Conservation (phyloP, 176 grass and related monocot genomes). For the Dendrocalamus sinicus region DNA sequence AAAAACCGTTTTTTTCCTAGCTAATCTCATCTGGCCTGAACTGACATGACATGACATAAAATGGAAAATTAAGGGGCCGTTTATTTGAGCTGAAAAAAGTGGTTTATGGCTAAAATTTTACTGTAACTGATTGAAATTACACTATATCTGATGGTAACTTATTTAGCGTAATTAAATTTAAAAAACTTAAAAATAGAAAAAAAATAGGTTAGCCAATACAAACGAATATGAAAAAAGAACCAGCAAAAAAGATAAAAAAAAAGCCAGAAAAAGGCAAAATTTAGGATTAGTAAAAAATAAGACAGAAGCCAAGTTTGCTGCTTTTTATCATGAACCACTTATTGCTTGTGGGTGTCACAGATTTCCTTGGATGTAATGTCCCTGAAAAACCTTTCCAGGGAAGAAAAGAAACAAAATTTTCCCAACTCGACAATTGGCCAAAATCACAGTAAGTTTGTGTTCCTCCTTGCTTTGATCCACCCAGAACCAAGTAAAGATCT, state of each 20-base stretch:
- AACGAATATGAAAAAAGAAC: too few species aligned
- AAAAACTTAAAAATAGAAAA: too few species aligned
- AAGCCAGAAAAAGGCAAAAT: too few species aligned
- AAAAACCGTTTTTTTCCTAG: slow-evolving; percentile 5
- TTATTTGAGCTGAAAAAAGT: too few species aligned
- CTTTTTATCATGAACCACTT: slow-evolving; percentile 46
- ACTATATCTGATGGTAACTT: too few species aligned
- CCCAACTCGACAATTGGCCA: neutral
- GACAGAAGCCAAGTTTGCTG: neutral
- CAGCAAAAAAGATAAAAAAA: too few species aligned
- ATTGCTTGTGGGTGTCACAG: slow-evolving; percentile 36
- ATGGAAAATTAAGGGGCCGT: neutral
- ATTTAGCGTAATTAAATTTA: too few species aligned
- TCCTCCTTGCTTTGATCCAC: neutral
- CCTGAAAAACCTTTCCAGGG: neutral
- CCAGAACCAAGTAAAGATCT: neutral
- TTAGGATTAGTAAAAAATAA: too few species aligned
- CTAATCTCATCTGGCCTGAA: slow-evolving; percentile 30
- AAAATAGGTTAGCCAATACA: too few species aligned
- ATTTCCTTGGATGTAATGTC: slow-evolving; percentile 26
- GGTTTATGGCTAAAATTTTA: too few species aligned
- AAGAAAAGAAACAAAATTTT: slow-evolving; percentile 25
- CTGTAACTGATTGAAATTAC: too few species aligned
- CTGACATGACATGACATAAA: slow-evolving; percentile 23
- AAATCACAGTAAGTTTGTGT: neutral